These are phyloP conservation scores for Colletotrichum spaethianum DNA, from an alignment of 2,329 filamentous ascomycete genomes.

Conservation along the genomic window DNA sequence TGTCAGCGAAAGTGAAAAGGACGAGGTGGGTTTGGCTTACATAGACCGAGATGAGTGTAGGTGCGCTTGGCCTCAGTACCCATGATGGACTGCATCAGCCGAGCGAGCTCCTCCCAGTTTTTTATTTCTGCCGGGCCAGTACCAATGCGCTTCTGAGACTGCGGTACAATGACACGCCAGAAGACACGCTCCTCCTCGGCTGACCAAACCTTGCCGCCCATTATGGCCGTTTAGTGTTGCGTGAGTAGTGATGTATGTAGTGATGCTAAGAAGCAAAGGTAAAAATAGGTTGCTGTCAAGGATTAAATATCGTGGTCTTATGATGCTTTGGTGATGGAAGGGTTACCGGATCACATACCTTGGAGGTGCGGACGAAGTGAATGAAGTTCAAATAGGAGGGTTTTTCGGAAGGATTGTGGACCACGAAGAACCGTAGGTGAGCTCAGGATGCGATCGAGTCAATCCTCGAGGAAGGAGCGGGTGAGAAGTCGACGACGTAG, in stretches of 20 bases:
- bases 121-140: conserved; percentile 43
- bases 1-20: background rate
- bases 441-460: background rate
- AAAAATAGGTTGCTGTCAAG: background rate
- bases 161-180: conserved; percentile 58
- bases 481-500: background rate
- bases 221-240: conserved; percentile 46
- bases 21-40: conserved; percentile 49
- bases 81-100: conserved; percentile 55
- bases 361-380: background rate
- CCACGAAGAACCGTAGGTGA: background rate
- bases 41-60: conserved; percentile 58
- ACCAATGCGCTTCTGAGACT: conserved; percentile 52
- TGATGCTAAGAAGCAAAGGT: background rate
- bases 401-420: background rate
- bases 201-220: conserved; percentile 68
- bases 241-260: background rate
- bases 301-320: background rate
- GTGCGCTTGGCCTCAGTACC: conserved; percentile 52
- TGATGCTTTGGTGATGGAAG: too few relatives aligned
- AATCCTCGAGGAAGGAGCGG: background rate
- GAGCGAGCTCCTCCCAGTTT: conserved; percentile 55
- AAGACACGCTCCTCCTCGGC: conserved; percentile 63
- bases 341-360: background rate
- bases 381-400: background rate